phyloP scores from a whole-genome alignment of 2,329 filamentous ascomycete species.

The Claviceps sp. region DNA sequence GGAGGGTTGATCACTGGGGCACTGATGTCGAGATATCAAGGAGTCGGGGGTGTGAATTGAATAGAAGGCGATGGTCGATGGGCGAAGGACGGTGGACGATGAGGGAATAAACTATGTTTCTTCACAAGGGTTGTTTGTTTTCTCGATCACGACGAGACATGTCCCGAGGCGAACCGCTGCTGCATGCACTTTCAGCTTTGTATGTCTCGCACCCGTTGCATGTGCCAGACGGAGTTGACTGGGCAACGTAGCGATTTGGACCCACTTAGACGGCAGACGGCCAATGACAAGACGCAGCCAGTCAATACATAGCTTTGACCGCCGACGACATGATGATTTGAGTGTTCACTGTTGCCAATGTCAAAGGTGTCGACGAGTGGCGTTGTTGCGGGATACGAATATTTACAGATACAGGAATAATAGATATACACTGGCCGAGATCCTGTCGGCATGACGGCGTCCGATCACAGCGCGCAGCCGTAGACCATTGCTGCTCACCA shows the following conservation, averaged over 20 bases:
- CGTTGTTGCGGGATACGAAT: background rate
- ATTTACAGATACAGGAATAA: background rate
- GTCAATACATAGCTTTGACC: background rate
- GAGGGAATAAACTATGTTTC: background rate
- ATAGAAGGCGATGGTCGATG: background rate
- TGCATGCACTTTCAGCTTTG: constrained; percentile 5
- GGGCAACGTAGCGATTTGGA: constrained; percentile 10
- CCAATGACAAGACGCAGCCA: background rate
- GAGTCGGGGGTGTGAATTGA: background rate
- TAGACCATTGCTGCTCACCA: constrained; percentile 14
- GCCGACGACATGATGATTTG: too few relatives aligned
- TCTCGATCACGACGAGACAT: background rate
- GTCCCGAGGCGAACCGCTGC: background rate
- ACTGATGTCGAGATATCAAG: background rate
- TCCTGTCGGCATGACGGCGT: background rate
- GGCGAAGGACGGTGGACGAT: background rate
- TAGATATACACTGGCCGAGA: background rate
- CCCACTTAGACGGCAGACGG: background rate
- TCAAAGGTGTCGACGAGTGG: background rate
- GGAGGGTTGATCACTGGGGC: background rate
- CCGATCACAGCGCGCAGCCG: background rate
- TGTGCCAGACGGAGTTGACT: constrained; percentile 9
- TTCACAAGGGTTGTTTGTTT: constrained; percentile 4
- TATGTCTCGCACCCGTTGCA: constrained; percentile 5
- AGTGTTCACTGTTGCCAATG: too few relatives aligned